Percentiles rank a stretch among this genome's conserved stretches.
Evolutionary conservation across 495 filamentous ascomycete species (phyloP).

Genomic region (Cercophora samala): DNA sequence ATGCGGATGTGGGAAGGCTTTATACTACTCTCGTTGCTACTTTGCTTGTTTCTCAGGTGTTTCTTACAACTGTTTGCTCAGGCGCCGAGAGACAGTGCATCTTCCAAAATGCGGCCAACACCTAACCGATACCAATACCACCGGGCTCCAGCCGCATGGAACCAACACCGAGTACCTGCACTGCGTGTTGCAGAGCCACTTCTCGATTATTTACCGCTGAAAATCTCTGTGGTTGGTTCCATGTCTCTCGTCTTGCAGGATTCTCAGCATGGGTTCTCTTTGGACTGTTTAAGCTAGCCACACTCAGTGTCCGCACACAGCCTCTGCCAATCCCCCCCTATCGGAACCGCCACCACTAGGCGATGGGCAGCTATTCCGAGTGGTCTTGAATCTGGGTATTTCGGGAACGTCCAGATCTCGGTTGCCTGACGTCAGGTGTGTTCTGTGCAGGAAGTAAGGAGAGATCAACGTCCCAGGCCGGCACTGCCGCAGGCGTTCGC

Average conservation of each 20-base stretch:
- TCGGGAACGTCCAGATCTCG: not conserved
- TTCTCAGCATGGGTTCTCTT: not conserved
- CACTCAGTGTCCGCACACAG: not conserved
- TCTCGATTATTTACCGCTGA: not conserved
- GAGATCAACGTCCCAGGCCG: not conserved
- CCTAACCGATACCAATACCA: too few relatives aligned
- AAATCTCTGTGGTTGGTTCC: not conserved
- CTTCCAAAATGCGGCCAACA: not conserved
- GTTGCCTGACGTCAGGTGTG: not conserved
- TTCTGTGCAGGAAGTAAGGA: not conserved
- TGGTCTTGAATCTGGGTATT: not conserved
- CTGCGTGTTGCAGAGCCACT: not conserved
- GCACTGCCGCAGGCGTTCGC: not conserved
- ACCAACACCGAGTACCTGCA: not conserved
- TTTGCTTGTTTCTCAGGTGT: too few relatives aligned
- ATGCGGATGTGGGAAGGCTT: not conserved
- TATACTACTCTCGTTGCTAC: too few relatives aligned
- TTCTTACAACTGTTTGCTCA: too few relatives aligned
- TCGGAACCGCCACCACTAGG: not conserved
- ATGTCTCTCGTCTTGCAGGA: not conserved
- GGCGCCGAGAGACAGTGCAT: too few relatives aligned
- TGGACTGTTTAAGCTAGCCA: too few relatives aligned
- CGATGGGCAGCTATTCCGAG: slow-evolving; percentile 1
- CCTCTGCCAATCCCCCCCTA: not conserved
- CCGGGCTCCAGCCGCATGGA: not conserved